Percentiles rank a stretch among this genome's conserved stretches.
These are phyloP conservation scores for Elsinoe ampelina DNA, from an alignment of 2,329 filamentous ascomycete species.

Conservation along the genomic window DNA sequence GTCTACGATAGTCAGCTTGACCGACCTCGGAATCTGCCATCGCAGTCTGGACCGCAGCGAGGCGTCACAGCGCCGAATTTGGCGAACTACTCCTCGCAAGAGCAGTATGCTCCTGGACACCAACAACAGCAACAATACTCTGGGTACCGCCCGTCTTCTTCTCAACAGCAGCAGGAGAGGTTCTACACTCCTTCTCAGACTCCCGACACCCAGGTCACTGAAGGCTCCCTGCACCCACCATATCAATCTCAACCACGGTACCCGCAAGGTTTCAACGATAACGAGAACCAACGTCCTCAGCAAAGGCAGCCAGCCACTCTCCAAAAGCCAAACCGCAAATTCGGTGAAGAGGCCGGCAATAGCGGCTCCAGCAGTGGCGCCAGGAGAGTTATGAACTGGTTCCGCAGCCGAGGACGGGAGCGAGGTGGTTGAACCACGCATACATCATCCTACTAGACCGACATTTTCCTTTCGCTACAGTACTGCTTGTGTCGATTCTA, in stretches of 20 bases:
- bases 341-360: conserved; percentile 69
- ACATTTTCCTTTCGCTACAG: background rate
- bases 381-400: conserved; percentile 96
- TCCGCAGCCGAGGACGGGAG: conserved; percentile 72
- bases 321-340: conserved; percentile 69
- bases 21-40: conserved; percentile 18
- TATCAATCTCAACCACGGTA: conserved; percentile 27
- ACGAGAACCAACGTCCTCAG: conserved; percentile 34
- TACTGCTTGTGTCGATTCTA: background rate
- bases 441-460: background rate
- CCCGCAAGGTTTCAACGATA: conserved; percentile 28
- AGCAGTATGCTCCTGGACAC: conserved; percentile 16
- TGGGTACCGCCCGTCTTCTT: conserved; percentile 10
- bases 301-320: conserved; percentile 40
- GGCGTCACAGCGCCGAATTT: conserved; percentile 21
- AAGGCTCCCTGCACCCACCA: conserved; percentile 15
- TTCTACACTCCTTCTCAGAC: conserved; percentile 22
- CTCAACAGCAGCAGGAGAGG: conserved; percentile 14
- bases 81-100: conserved; percentile 7
- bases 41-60: conserved; percentile 19
- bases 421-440: conserved; percentile 17
- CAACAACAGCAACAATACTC: conserved; percentile 25
- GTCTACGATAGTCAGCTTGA: conserved; percentile 31
- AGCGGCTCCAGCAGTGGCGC: conserved; percentile 79
- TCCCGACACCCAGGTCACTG: conserved; percentile 28